Percentiles rank a stretch among this genome's conserved stretches.
These are phyloP conservation scores for Orbilia ellipsospora DNA, from an alignment of 2,329 filamentous ascomycete genomes.

Conservation along the genomic window DNA sequence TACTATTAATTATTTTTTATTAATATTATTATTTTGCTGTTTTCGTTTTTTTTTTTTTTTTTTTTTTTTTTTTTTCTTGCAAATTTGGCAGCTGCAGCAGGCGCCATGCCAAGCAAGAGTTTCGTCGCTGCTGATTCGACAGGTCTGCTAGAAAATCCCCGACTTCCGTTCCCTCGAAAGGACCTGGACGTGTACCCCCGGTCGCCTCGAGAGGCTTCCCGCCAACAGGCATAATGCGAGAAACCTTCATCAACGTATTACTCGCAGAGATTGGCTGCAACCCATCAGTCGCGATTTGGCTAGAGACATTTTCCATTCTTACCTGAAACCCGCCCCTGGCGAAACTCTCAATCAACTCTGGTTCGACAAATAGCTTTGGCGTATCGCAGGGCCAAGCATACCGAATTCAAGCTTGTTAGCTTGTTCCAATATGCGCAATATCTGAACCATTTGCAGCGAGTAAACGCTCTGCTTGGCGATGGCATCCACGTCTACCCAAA, in stretches of 20 bases:
- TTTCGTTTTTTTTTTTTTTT: background rate
- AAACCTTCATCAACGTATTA: constrained; percentile 55
- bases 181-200: constrained; percentile 41
- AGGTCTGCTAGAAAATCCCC: constrained; percentile 41
- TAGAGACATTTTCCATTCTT: constrained; percentile 51
- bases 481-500: constrained; percentile 50
- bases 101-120: constrained; percentile 38
- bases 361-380: constrained; percentile 28
- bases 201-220: constrained; percentile 41
- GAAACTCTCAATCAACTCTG: constrained; percentile 46
- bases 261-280: constrained; percentile 53
- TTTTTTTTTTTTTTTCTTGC: constrained; percentile 13
- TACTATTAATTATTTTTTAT: background rate
- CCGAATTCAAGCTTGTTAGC: constrained; percentile 40
- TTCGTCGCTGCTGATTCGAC: constrained; percentile 46
- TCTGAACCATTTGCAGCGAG: constrained; percentile 48
- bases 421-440: constrained; percentile 51
- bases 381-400: constrained; percentile 45
- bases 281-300: constrained; percentile 35
- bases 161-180: constrained; percentile 27
- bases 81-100: constrained; percentile 49
- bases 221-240: constrained; percentile 54
- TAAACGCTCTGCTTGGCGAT: constrained; percentile 46
- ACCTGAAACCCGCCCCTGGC: constrained; percentile 51
- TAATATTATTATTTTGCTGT: background rate